Base-by-base conservation (phyloP, 768 basidiomycete species). In the Trametes coccinea region DNA sequence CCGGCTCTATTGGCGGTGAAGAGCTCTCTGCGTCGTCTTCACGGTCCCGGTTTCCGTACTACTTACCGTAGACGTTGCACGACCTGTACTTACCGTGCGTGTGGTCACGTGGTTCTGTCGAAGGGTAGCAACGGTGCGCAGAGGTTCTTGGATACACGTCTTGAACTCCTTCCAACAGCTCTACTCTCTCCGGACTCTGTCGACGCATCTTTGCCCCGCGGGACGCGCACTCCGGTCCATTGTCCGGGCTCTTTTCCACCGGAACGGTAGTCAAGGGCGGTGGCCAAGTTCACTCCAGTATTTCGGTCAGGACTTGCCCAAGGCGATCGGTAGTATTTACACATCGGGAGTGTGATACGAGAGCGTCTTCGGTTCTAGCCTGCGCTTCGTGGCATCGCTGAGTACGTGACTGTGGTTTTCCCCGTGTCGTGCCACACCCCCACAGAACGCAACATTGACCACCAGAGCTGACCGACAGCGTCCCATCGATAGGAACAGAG, bases 291-390 rank as follows among this genome's bases (percentile, higher is more conserved):
- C 56, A 14, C 62, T 63, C 62, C 62, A 57, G 49, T 59, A 56
- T 52, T 16, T 53, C 45, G 62, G 62, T n/a, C 13, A 53, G 14
- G 33, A 63, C n/a, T 50, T 63, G 40, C 62, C 52, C 52, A 50
- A 54, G 52, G 43, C 37, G 50, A 45, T 55, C 50, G 45, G 51
- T 59, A 64, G 62, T 59, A 64, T 60, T 64, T 64, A 64, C 62
- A 34, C 62, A 47, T 64, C 56, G 41, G 47, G 39, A 39, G 22
- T 39, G 13, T 13, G 41, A 33, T 37, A 49, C 34, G 45, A 40
- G 53, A 40, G 52, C 29, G 45, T 46, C 40, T 55, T 17, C 57
- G 39, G 22, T 16, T 27, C 11, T 17, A 6, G 27, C 22, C 51
- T 46, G 59, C 45, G 58, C 51, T 53, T 53, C 51, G 46, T 39